phyloP scores from a whole-genome alignment of 805 yeast genomes.

The Sugiyamaella smithiae region DNA sequence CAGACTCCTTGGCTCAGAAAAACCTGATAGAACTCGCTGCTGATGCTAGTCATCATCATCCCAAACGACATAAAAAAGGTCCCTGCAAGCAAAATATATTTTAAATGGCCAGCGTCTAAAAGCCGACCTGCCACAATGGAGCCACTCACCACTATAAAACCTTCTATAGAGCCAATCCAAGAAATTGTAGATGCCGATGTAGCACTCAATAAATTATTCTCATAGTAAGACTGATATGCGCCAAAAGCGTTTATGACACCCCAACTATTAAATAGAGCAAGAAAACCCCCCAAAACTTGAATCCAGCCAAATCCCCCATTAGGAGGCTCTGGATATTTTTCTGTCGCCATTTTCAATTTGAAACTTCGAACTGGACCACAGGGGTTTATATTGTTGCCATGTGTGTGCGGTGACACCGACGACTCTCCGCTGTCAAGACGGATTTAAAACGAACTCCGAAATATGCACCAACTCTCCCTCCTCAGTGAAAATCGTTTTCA shows the following conservation, averaged over 20 bases:
- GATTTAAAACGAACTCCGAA: too few species aligned
- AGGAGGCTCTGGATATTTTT: constrained; percentile 31
- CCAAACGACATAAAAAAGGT: constrained; percentile 43
- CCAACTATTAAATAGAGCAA: constrained; percentile 49
- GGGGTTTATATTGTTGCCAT: too few species aligned
- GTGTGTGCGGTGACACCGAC: too few species aligned
- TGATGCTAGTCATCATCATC: constrained; percentile 46
- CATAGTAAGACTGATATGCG: constrained; percentile 53
- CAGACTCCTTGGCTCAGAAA: constrained; percentile 52
- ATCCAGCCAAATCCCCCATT: constrained; percentile 55
- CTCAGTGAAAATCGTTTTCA: too few species aligned
- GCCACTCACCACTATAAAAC: constrained; percentile 42
- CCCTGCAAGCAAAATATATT: constrained; percentile 41
- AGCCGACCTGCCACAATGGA: constrained; percentile 36
- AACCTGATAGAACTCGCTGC: constrained; percentile 49
- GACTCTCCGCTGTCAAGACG: too few species aligned
- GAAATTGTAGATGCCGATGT: constrained; percentile 46
- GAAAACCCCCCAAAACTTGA: constrained; percentile 46
- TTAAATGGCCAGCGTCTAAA: constrained; percentile 46
- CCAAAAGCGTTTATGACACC: constrained; percentile 63
- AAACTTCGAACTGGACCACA: too few species aligned
- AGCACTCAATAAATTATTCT: constrained; percentile 41
- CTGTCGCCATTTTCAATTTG: background rate
- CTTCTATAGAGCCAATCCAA: constrained; percentile 53
- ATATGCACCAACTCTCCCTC: too few species aligned